Evolutionary conservation across 352 stramenopile species (phyloP), one percentile per base, ranked within the genome.

Genomic region (Blastocystis sp.): DNA sequence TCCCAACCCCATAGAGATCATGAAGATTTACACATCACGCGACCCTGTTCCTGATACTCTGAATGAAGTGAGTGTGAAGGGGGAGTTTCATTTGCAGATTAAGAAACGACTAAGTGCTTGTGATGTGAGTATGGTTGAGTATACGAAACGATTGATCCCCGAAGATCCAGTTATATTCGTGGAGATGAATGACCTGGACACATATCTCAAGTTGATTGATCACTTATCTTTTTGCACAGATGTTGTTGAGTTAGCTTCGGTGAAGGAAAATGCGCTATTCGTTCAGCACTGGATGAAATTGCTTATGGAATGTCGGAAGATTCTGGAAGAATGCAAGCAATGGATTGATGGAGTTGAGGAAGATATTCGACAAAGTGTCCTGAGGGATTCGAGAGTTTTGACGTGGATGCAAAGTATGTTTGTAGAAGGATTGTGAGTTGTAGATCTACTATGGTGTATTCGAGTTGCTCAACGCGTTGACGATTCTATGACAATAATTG

Each of bases 141-240:
- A 53, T 19, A 68, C 48, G 15, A 22, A 48, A 33, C 15, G 24
- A 19, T 27, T 84, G 1, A 24, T 84, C 13, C 73, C 73, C 6
- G 73, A 84, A 44, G 73, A 84, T 44, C 73, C 73, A 15, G 73
- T 84, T n/a, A 35, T 84, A 57, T 84, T 68, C 53, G 73, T 84
- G 73, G 73, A 84, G 53, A 64, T 84, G 73, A 84, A 84, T 56
- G 33, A 66, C 51, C 27, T 84, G 73, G 4, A 66, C 5, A 30
- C 24, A 30, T 66, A 48, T 35, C 30, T 84, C 24, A 13, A 24
- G 22, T 35, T 58, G 56, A 27, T 84, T 17, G 30, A 51, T 6
- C 17, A 19, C 5, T 24, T 68, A 3, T 19, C 44, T n/a, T 66
- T 17, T 17, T 66, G 53, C 24, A 68, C 53, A 42, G 33, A 24